Conservation (phyloP, 257 asterid genomes). For the Avicennia marina region DNA sequence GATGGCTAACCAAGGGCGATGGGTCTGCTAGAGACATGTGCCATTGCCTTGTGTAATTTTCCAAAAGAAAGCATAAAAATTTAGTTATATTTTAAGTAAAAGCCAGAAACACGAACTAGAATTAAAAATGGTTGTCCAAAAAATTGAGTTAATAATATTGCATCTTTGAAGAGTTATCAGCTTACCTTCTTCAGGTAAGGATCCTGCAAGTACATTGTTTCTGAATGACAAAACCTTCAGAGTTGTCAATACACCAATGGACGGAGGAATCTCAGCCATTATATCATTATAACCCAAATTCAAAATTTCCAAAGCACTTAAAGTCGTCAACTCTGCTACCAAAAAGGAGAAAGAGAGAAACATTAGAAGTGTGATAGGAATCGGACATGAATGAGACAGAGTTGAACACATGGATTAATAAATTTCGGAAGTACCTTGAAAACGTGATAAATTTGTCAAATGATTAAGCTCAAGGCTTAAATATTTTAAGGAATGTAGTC, state of each 20-base stretch:
- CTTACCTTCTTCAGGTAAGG: constrained; percentile 12
- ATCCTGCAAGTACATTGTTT: neutral
- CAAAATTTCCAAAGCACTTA: constrained; percentile 10
- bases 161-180: neutral
- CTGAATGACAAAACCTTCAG: constrained; percentile 16
- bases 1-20: neutral
- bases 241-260: constrained; percentile 14
- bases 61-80: too few species aligned
- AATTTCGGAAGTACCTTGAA: constrained; percentile 10
- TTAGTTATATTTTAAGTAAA: neutral
- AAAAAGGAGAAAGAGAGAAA: neutral
- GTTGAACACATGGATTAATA: neutral
- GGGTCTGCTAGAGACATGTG: neutral
- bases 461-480: neutral
- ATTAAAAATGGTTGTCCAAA: too few species aligned
- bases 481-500: constrained; percentile 3
- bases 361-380: neutral
- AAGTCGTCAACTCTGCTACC: constrained; percentile 8
- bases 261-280: constrained; percentile 10
- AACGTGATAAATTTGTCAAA: constrained; percentile 7
- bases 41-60: too few species aligned
- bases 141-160: neutral
- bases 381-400: neutral
- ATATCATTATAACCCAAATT: constrained; percentile 8
- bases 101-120: too few species aligned